Base-by-base conservation (phyloP, 306 rosid species). In the Potentilla sterilis region DNA sequence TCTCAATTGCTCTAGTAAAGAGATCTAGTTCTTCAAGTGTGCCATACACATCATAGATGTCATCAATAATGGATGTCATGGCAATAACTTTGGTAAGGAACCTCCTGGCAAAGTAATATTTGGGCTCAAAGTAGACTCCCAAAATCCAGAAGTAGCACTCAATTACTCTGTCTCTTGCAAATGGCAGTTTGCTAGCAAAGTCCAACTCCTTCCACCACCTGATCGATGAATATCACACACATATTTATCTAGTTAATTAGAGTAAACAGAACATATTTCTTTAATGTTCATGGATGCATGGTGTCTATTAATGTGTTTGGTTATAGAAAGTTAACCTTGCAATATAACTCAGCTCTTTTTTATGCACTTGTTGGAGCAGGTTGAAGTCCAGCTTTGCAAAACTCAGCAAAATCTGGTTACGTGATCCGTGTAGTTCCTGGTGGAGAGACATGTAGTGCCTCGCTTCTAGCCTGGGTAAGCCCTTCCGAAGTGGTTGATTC, bases 141-240 rank as follows among this genome's bases (percentile, higher is more conserved):
- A 77, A 22, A 0, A 44, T 15, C 83, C 78, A 80, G 51, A 82
- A 34, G 44, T 52, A 85, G 10, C 72, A 0, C 61, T 87, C 87
- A 4, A 76, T 70, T 3, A 80, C 24, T 69, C 91, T 81, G 7
- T 85, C 88, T 74, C 88, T 44, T 0, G 79, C 75, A 13, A 78
- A 85, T 35, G 85, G 83, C 1, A 86, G 70, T 14, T 72, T 81
- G 6, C 15, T 47, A 1, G 11, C 51, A 16, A 81, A 78, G 32
- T 89, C 51, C 46, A 70, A 69, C 4, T 59, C 78, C 49, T 79
- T 81, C 86, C 85, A 83, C 91, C 88, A 81, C 85, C 89, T 86
- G 42, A 28, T 28, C 28, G 28, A 19, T 69, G 9, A 55, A 9
- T 41, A 16, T 49, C 49, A 49, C n/a, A 4, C 7, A 49, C 16